phyloP scores from a whole-genome alignment of 371 early-diverging fungal species.

The Dentiscutata heterogama region DNA sequence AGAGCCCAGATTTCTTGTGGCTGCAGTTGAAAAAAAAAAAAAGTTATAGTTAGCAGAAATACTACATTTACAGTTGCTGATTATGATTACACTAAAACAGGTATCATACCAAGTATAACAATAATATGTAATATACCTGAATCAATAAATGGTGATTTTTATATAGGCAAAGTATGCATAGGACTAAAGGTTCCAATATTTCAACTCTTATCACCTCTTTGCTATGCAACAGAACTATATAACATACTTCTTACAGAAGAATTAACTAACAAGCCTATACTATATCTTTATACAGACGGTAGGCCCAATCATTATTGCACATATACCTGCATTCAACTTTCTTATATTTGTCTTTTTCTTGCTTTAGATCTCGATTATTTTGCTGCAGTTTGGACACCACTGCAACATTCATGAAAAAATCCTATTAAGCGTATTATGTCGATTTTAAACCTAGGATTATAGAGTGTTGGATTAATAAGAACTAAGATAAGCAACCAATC shows the following conservation, averaged over 20 bases:
- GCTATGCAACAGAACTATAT: slow-evolving; percentile 3
- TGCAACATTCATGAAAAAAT: too few relatives aligned
- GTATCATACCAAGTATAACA: too few relatives aligned
- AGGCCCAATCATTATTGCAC: too few relatives aligned
- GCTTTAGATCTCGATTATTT: not conserved
- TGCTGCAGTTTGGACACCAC: not conserved
- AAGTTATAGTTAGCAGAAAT: not conserved
- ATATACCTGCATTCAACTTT: not conserved
- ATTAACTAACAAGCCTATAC: not conserved
- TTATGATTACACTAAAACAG: not conserved
- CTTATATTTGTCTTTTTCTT: slow-evolving; percentile 16
- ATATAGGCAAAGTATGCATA: not conserved
- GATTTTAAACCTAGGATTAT: too few relatives aligned
- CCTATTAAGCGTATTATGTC: too few relatives aligned
- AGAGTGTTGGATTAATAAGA: too few relatives aligned
- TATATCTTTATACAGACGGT: not conserved
- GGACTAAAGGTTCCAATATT: not conserved
- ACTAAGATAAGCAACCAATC: too few relatives aligned
- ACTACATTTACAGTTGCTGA: slow-evolving; percentile 1
- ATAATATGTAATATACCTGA: slow-evolving; percentile 17
- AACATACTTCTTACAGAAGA: not conserved
- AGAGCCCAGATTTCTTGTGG: not conserved
- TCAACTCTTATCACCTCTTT: not conserved
- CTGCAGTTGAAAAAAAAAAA: not conserved
- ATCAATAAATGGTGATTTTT: not conserved